Evolutionary conservation across 2,329 filamentous ascomycete genomes (phyloP), one percentile per base, ranked within the genome.

Genomic region (Beauveria pseudobassiana): DNA sequence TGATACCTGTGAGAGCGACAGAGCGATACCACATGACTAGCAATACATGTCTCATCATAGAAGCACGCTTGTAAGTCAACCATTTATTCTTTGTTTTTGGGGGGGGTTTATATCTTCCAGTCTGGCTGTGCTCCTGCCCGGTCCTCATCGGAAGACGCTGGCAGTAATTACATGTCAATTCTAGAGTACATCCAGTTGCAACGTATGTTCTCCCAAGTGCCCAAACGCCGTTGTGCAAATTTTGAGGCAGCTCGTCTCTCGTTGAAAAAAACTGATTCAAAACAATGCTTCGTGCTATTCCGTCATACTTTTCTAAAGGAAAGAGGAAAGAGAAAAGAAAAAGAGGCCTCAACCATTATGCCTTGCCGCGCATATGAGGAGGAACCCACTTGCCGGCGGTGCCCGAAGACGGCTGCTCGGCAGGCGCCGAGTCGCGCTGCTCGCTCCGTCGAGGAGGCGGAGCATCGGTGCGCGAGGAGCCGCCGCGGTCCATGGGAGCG

Each of bases 321-420:
- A 49, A 46, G 26, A 43, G 18, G 24, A 20, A 28, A 9, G 26
- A 51, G 16, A 51, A 38, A 20, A 51, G 20, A 43, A 43, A 43
- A 18, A 43, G 9, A 20, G 16, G 5, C 34, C 34, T 43, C 42
- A 1, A 43, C 24, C n/a, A 16, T 61, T 53, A 63, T 7, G 57
- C 66, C 69, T 74, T 71, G 66, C 74, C 74, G 66, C 74, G 73
- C 71, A 69, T 42, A 64, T 77, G 74, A 68, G 73, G 75, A 67
- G 85, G 85, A 69, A 87, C 82, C 74, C 80, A 88, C 73, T 85
- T 87, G 67, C 83, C 83, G 51, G 81, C 69, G 30, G 74, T 77
- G 48, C 83, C 81, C 48, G 80, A 79, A 18, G 83, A 81, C 63
- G 84, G 74, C 53, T 77, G 66, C 74, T 85, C 82, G 24, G 77